These are phyloP conservation scores for Corchorus capsularis DNA, from an alignment of 345 rosid species.

Conservation along the genomic window DNA sequence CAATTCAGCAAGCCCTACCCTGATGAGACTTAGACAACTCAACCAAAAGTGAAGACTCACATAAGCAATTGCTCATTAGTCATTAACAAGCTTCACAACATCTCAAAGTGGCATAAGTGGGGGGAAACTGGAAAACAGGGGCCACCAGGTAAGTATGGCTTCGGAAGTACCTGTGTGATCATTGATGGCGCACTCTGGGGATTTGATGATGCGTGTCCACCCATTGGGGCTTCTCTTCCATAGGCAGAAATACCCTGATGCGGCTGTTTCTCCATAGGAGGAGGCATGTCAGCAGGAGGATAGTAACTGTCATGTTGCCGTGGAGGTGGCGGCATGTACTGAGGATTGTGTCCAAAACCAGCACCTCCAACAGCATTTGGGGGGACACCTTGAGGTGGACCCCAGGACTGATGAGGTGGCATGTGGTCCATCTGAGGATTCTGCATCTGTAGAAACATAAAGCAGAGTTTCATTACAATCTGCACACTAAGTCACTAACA, in stretches of 20 bases:
- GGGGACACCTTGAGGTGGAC: conserved; percentile 84
- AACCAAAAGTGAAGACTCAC: neutral
- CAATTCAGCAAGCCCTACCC: neutral
- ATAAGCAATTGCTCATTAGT: neutral
- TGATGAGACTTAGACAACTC: neutral
- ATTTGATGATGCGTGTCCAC: conserved; percentile 64
- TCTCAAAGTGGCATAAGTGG: neutral
- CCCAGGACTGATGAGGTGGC: conserved; percentile 93
- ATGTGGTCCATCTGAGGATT: conserved; percentile 82
- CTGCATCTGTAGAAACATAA: conserved; percentile 65
- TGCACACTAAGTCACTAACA: neutral
- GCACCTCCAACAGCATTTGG: conserved; percentile 70
- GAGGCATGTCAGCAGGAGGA: conserved; percentile 79
- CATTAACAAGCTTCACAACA: neutral
- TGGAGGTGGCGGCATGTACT: conserved; percentile 81
- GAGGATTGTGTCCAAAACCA: conserved; percentile 75
- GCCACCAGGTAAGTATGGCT: neutral
- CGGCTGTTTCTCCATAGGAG: conserved; percentile 87
- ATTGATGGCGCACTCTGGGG: conserved; percentile 79
- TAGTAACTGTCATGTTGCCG: conserved; percentile 82
- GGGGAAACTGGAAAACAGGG: neutral
- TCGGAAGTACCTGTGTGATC: conserved; percentile 74
- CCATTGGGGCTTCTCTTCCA: conserved; percentile 88
- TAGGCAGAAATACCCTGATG: conserved; percentile 97
- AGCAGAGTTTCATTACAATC: neutral